Evolutionary conservation across 2,329 filamentous ascomycete genomes (phyloP).

Genomic region (Neobulgaria alba): DNA sequence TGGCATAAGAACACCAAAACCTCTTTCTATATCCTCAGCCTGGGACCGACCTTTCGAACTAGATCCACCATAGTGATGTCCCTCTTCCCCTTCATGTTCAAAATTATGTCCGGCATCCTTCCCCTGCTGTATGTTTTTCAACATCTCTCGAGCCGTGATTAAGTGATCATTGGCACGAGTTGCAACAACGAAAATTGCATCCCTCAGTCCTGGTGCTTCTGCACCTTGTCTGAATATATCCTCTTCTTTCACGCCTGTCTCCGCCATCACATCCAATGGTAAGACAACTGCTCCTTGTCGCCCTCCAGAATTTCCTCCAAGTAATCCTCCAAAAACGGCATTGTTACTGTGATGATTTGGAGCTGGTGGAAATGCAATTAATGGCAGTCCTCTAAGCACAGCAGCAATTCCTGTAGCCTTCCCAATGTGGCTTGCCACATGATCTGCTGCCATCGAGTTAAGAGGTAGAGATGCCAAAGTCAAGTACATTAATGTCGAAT

Average conservation of each 20-base stretch:
- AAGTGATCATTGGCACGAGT: constrained; percentile 93
- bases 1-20: constrained; percentile 74
- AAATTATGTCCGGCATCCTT: constrained; percentile 75
- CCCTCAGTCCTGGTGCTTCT: constrained; percentile 69
- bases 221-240: constrained; percentile 77
- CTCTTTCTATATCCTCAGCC: constrained; percentile 48
- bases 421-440: constrained; percentile 89
- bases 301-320: constrained; percentile 29
- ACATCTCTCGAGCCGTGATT: constrained; percentile 87
- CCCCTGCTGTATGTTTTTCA: constrained; percentile 68
- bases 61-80: constrained; percentile 42
- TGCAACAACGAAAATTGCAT: constrained; percentile 86
- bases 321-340: constrained; percentile 31
- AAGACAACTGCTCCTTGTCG: constrained; percentile 64
- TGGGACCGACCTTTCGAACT: constrained; percentile 32
- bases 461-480: constrained; percentile 73
- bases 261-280: constrained; percentile 83
- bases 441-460: constrained; percentile 76
- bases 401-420: constrained; percentile 87
- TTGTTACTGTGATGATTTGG: constrained; percentile 47
- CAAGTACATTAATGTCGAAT: constrained; percentile 85
- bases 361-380: constrained; percentile 71
- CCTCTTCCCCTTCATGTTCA: constrained; percentile 75
- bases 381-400: constrained; percentile 75
- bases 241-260: constrained; percentile 73